Conservation (phyloP, 139 green algal species). For the Yamagishiella unicocca region DNA sequence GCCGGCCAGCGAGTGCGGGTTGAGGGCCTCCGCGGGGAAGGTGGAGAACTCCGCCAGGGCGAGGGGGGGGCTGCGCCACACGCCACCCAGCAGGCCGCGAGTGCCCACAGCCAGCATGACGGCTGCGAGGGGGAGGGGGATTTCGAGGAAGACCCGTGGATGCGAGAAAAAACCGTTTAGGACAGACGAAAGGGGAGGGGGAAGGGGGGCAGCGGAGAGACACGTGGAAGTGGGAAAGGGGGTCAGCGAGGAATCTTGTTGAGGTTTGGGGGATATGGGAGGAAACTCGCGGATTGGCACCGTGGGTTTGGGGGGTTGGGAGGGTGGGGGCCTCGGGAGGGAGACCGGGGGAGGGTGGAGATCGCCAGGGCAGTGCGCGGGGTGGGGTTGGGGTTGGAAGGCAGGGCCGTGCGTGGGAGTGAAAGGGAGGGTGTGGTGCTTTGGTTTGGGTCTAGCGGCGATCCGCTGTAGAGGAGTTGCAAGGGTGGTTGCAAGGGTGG, state of each 20-base stretch:
- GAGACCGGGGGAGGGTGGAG: neutral
- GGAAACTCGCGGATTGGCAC: no score
- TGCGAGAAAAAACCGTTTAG: no score
- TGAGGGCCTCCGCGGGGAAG: conserved; percentile 43
- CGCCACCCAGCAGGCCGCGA: conserved; percentile 49
- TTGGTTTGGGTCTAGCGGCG: no score
- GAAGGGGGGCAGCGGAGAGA: no score
- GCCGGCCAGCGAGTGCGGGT: conserved; percentile 42
- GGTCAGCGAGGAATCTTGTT: no score
- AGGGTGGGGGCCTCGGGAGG: neutral
- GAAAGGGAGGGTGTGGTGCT: no score
- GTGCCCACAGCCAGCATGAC: conserved; percentile 54
- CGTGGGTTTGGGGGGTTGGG: neutral
- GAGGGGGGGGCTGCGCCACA: conserved; percentile 61
- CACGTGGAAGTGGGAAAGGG: no score
- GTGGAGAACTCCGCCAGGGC: conserved; percentile 63
- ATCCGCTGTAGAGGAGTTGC: no score
- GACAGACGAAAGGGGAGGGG: no score
- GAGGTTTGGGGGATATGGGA: neutral
- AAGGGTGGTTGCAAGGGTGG: no score
- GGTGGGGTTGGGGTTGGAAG: neutral
- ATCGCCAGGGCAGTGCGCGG: neutral
- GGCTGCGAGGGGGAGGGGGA: neutral
- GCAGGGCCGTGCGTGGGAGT: neutral
- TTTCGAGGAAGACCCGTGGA: no score